Conservation (phyloP, 2,329 filamentous ascomycete genomes). For the Fusarium devonianum region DNA sequence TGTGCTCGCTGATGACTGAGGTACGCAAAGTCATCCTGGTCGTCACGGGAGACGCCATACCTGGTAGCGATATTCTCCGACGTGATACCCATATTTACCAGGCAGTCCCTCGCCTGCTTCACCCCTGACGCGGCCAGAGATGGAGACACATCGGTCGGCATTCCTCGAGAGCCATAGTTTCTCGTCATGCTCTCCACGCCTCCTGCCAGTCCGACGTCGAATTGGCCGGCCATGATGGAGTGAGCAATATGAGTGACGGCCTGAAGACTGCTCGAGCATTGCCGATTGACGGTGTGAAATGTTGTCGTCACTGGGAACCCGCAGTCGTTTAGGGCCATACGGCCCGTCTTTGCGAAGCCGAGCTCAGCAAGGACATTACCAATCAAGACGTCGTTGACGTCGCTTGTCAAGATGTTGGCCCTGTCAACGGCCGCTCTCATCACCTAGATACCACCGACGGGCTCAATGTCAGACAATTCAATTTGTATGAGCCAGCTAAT, state of each 20-base stretch:
- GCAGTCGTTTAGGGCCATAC: slow-evolving; percentile 86
- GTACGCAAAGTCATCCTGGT: slow-evolving; percentile 84
- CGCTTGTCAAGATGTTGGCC: slow-evolving; percentile 59
- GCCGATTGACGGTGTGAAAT: slow-evolving; percentile 87
- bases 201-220: slow-evolving; percentile 78
- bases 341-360: slow-evolving; percentile 85
- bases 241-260: slow-evolving; percentile 78
- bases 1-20: slow-evolving; percentile 76
- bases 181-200: slow-evolving; percentile 96
- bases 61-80: slow-evolving; percentile 84
- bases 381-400: slow-evolving; percentile 77
- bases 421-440: too few relatives aligned
- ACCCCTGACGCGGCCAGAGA: slow-evolving; percentile 67
- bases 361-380: slow-evolving; percentile 90
- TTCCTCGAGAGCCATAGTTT: slow-evolving; percentile 82
- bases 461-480: too few relatives aligned
- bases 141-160: slow-evolving; percentile 80
- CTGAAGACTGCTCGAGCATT: slow-evolving; percentile 81
- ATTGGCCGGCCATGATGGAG: slow-evolving; percentile 74
- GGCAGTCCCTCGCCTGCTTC: slow-evolving; percentile 79
- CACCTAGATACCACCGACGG: too few relatives aligned
- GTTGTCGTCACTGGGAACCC: slow-evolving; percentile 75
- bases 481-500: too few relatives aligned
- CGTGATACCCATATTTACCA: slow-evolving; percentile 95
- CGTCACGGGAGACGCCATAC: slow-evolving; percentile 73